These are phyloP conservation scores for Jaapia argillacea DNA, from an alignment of 768 basidiomycete species.

Conservation along the genomic window DNA sequence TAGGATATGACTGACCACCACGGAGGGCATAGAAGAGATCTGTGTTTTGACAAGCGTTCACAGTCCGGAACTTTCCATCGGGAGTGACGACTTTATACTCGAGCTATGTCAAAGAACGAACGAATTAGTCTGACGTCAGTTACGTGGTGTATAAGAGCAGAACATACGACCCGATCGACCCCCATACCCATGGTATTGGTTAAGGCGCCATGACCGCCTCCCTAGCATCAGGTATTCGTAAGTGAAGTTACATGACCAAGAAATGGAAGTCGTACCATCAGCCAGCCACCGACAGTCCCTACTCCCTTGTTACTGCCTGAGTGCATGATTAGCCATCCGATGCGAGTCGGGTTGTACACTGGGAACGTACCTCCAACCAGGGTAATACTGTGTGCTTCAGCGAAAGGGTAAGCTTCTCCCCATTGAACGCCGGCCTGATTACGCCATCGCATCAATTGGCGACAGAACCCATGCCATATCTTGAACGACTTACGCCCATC, in stretches of 20 bases:
- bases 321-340: not conserved
- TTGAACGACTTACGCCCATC: not conserved
- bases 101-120: not conserved
- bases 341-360: not conserved
- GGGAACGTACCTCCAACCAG: conserved; percentile 12
- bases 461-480: not conserved
- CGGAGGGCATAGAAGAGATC: conserved; percentile 47
- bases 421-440: conserved; percentile 10
- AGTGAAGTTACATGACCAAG: not conserved
- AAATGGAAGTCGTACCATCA: not conserved
- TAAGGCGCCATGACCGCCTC: not conserved
- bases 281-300: not conserved
- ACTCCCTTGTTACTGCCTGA: not conserved
- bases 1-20: conserved; percentile 23
- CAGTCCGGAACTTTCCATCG: not conserved
- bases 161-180: not conserved
- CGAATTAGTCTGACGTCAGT: not conserved
- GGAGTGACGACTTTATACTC: conserved; percentile 1
- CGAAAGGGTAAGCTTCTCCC: conserved; percentile 12
- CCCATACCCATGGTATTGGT: not conserved
- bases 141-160: not conserved
- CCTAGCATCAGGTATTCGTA: not conserved
- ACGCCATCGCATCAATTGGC: not conserved
- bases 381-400: conserved; percentile 14
- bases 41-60: conserved; percentile 34